Evolutionary conservation across 768 basidiomycete species (phyloP).

Genomic region (Phylloporus arenicola): DNA sequence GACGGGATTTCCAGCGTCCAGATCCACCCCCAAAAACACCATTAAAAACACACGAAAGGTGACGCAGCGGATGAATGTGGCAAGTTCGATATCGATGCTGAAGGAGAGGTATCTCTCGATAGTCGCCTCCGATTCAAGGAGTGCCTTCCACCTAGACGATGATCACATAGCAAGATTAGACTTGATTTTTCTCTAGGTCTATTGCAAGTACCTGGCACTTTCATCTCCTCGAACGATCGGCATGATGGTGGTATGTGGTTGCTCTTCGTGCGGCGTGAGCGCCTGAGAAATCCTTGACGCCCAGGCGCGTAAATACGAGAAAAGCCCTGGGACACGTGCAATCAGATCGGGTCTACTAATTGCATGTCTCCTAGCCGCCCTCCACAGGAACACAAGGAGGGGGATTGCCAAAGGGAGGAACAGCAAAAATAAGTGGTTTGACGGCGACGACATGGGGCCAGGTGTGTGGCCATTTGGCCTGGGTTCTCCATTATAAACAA

Average conservation of each 20-base stretch:
- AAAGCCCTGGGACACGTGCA: slow-evolving; percentile 14
- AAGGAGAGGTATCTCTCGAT: slow-evolving; percentile 10
- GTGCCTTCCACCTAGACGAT: slow-evolving; percentile 12
- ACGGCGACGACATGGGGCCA: slow-evolving; percentile 5
- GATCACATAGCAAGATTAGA: slow-evolving; percentile 3
- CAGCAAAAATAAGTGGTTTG: slow-evolving; percentile 14
- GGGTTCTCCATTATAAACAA: slow-evolving; percentile 11
- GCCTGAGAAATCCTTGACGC: slow-evolving; percentile 8
- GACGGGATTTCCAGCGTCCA: slow-evolving; percentile 10
- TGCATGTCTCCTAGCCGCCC: neutral
- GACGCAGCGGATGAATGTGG: slow-evolving; percentile 39
- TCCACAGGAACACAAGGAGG: neutral
- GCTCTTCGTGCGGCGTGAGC: slow-evolving; percentile 2
- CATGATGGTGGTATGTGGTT: slow-evolving; percentile 8
- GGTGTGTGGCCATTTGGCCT: neutral
- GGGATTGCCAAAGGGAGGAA: slow-evolving; percentile 8
- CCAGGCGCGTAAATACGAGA: neutral
- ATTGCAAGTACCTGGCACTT: slow-evolving; percentile 13
- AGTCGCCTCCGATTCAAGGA: slow-evolving; percentile 10
- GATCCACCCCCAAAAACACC: slow-evolving; percentile 36
- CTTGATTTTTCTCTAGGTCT: neutral
- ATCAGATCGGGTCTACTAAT: neutral
- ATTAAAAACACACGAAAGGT: slow-evolving; percentile 40
- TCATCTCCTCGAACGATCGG: neutral
- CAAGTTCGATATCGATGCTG: slow-evolving; percentile 25